Conservation (phyloP, 345 rosid genomes). For the Bretschneidera sinensis region DNA sequence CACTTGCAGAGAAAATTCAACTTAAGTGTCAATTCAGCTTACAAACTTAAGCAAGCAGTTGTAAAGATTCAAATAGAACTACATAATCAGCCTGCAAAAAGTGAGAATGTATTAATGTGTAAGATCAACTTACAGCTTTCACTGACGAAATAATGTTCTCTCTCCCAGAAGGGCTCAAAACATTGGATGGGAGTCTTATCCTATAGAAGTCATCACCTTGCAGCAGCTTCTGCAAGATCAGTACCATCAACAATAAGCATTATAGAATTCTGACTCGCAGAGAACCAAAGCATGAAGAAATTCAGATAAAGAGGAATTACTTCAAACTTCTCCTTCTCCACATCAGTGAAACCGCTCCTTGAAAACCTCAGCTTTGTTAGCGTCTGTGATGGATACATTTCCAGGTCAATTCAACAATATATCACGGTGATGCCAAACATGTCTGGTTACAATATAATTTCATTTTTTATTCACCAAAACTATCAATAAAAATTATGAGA, state of each 20-base stretch:
- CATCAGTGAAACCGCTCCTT: conserved; percentile 54
- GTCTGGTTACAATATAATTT: too few species aligned
- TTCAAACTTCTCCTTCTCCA: conserved; percentile 63
- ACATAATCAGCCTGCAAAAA: neutral
- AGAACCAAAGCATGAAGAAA: neutral
- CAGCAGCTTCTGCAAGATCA: conserved; percentile 56
- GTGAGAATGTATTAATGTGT: too few species aligned
- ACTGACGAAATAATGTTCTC: conserved; percentile 71
- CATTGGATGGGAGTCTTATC: conserved; percentile 87
- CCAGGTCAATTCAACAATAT: conserved; percentile 4
- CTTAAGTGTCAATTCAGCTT: too few species aligned
- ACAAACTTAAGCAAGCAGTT: neutral
- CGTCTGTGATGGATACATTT: conserved; percentile 37
- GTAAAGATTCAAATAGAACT: neutral
- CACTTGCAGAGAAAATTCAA: neutral
- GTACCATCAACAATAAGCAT: conserved; percentile 18
- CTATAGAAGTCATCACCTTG: conserved; percentile 78
- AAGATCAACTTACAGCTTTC: conserved; percentile 64
- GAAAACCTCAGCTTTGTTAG: conserved; percentile 90
- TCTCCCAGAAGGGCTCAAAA: conserved; percentile 68
- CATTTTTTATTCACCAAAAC: too few species aligned
- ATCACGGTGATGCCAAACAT: neutral
- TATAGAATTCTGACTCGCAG: neutral
- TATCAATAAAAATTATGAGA: neutral
- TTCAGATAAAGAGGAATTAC: conserved; percentile 30